A percentile compares a stretch with the other conserved stretches of the same genome.
Evolutionary conservation across 116 monocot species (phyloP).

Genomic region (Cymodocea nodosa): DNA sequence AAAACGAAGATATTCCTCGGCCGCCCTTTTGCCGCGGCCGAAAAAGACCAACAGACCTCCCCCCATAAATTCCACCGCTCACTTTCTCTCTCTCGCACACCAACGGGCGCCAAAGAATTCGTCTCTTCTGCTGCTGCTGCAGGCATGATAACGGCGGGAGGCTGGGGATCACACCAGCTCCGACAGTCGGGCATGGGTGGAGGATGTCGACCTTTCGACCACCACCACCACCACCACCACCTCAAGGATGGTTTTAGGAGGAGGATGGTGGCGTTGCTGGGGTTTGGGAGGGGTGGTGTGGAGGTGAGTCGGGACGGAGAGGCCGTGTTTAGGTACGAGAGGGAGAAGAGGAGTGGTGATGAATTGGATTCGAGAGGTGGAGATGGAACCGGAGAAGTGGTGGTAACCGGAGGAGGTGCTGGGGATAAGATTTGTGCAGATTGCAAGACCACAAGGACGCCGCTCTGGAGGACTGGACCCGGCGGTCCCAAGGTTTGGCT

Average conservation of each 20-base stretch:
- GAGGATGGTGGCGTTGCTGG: slow-evolving; percentile 6
- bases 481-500: slow-evolving; percentile 20
- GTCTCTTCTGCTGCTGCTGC: not conserved
- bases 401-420: not conserved
- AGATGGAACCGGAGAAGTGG: not conserved
- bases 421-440: slow-evolving; percentile 9
- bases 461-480: slow-evolving; percentile 33
- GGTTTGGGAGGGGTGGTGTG: not conserved
- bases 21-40: no score
- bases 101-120: not conserved
- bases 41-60: no score
- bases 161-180: not conserved
- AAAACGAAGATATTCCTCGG: not conserved
- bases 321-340: not conserved
- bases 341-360: slow-evolving; percentile 2
- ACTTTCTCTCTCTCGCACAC: no score
- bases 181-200: not conserved
- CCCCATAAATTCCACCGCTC: not conserved
- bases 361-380: not conserved
- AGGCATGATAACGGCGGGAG: not conserved
- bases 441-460: slow-evolving; percentile 21
- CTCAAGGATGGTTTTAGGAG: not conserved
- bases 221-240: no score
- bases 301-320: not conserved
- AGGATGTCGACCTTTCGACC: not conserved